Base-by-base conservation (phyloP, 192 early-diverging fungal species). In the Coemansia sp. region DNA sequence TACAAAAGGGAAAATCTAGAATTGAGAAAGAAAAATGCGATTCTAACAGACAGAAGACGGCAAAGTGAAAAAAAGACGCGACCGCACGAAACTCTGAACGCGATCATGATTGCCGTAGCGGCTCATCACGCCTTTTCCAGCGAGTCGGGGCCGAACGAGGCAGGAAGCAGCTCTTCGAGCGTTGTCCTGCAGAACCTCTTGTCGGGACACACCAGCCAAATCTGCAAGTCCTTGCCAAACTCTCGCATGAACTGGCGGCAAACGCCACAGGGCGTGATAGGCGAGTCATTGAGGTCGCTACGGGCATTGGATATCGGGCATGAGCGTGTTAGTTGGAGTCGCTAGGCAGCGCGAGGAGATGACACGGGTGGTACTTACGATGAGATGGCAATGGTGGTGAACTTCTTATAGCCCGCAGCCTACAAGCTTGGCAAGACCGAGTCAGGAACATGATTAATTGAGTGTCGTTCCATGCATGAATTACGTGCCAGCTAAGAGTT, bases 201-300 rank as follows among this genome's bases (percentile, higher is more conserved):
- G 28, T 85, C 77, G 6, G 79, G 65, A 45, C 84, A 87, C 34
- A 84, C 80, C 20, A 89, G 64, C 62, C 88, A 82, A 26, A 91
- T 83, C 37, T 80, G 68, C 58, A 93, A 60, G 33, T 86, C 79
- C 55, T 76, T 88, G 59, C 91, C 89, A 63, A 91, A 94, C 70
- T 94, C 93, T 14, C 87, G 83, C 80, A 94, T 88, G 60, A 92
- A 92, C 86, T 94, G 93, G 34, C 71, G 69, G 52, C 89, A 85
- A 62, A 90, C 77, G 0, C 89, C 89, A 64, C 88, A 90, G 10
- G 90, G 89, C 33, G 85, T 81, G 34, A 85, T 77, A 53, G 75
- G 83, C 33, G 70, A 68, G 12, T 85, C 79, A 28, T 53, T 56
- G 3, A 78, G 45, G 66, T 91, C 84, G 13, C 84, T 70, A 70